Conservation (phyloP, 805 yeast species). For the Barnettozyma pratensis region DNA sequence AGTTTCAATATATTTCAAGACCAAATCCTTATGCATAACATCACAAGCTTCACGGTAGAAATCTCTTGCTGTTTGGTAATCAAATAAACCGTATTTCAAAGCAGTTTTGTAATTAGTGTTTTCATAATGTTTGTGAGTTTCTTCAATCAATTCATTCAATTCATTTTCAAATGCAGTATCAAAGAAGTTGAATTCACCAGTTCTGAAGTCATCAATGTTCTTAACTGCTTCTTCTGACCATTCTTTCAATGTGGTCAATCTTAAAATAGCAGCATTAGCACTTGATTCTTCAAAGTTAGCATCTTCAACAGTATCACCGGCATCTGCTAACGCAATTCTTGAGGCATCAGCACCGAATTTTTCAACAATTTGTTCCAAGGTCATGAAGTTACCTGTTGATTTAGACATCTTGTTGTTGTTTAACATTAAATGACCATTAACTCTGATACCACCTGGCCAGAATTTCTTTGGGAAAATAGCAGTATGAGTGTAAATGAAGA, state of each 20-base stretch:
- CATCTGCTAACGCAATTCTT: constrained; percentile 96
- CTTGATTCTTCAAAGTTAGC: constrained; percentile 96
- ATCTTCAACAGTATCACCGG: constrained; percentile 96
- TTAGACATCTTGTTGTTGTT: constrained; percentile 98
- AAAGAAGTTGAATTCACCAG: constrained; percentile 56
- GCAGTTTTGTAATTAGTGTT: constrained; percentile 82
- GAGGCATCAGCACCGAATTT: constrained; percentile 98
- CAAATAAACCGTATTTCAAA: constrained; percentile 86
- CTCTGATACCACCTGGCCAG: constrained; percentile 95
- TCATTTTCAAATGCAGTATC: constrained; percentile 92
- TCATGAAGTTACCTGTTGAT: constrained; percentile 95
- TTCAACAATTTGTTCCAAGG: constrained; percentile 73
- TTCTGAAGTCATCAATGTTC: constrained; percentile 47
- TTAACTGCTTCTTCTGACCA: constrained; percentile 83
- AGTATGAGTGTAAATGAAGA: constrained; percentile 88
- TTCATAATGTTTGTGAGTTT: constrained; percentile 65
- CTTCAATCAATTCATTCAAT: constrained; percentile 75
- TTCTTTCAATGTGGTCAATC: constrained; percentile 87
- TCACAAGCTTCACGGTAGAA: constrained; percentile 79
- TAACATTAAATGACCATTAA: constrained; percentile 91
- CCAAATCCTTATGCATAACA: constrained; percentile 79
- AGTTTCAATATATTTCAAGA: constrained; percentile 74
- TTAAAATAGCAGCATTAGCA: constrained; percentile 95
- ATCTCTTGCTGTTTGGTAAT: constrained; percentile 92
- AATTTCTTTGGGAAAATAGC: constrained; percentile 85